These are phyloP conservation scores for Boletus pseudopeckii DNA, from an alignment of 768 basidiomycete genomes.

Conservation along the genomic window DNA sequence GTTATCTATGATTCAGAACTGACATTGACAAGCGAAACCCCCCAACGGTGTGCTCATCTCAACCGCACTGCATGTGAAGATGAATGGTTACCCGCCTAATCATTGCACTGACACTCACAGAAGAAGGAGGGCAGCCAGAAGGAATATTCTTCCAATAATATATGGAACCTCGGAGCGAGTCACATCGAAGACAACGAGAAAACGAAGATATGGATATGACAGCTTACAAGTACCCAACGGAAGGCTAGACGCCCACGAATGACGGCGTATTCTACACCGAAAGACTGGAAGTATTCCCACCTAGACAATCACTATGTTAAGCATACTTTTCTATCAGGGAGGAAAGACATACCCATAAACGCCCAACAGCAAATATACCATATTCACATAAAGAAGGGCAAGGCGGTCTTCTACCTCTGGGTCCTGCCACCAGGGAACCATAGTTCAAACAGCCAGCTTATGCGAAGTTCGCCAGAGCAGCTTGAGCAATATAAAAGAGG, in stretches of 20 bases:
- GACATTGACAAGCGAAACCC: conserved; percentile 13
- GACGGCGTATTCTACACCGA: conserved; percentile 20
- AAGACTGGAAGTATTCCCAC: conserved; percentile 24
- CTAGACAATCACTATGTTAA: conserved; percentile 4
- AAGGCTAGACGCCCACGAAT: conserved; percentile 19
- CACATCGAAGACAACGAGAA: not conserved
- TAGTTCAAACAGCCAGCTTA: not conserved
- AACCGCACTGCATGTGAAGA: conserved; percentile 2
- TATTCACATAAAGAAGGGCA: not conserved
- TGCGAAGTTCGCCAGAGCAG: too few relatives aligned
- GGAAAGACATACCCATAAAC: conserved; percentile 13
- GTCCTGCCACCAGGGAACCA: conserved; percentile 20
- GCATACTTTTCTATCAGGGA: not conserved
- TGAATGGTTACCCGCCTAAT: not conserved
- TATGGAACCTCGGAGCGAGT: conserved; percentile 20
- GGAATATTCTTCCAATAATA: conserved; percentile 18
- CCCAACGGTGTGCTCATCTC: not conserved
- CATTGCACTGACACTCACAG: conserved; percentile 2
- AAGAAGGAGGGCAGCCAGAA: conserved; percentile 12
- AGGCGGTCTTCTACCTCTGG: conserved; percentile 4
- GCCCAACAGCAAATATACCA: conserved; percentile 14
- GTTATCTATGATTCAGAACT: conserved; percentile 4
- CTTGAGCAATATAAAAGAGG: not conserved
- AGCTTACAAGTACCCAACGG: conserved; percentile 25
- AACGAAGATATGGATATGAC: not conserved